Conservation (phyloP, 2,329 filamentous ascomycete species). For the Dactylellina parvicollis region DNA sequence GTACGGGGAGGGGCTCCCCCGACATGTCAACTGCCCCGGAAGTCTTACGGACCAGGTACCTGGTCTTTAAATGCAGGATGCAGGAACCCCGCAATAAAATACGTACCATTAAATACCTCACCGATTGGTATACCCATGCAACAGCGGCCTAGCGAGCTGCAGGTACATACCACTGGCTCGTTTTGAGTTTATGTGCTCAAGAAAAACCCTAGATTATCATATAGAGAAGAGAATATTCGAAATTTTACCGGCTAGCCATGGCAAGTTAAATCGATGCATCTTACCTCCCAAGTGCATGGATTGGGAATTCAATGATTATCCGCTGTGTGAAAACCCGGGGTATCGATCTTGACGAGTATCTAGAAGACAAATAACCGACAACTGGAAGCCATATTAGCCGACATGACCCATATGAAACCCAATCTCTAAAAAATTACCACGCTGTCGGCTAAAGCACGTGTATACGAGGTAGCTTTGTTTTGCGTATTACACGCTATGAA, state of each 20-base stretch:
- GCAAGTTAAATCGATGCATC: constrained; percentile 23
- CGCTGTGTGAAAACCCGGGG: background rate
- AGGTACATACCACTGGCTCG: constrained; percentile 49
- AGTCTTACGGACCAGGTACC: background rate
- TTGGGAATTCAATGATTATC: constrained; percentile 1
- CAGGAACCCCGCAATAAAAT: constrained; percentile 7
- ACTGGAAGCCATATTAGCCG: constrained; percentile 31
- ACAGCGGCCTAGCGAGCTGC: constrained; percentile 48
- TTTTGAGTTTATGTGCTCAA: constrained; percentile 41
- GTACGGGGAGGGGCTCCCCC: background rate
- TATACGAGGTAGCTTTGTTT: constrained; percentile 20
- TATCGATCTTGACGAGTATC: background rate
- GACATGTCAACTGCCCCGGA: background rate
- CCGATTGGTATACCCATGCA: background rate
- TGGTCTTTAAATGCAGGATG: background rate
- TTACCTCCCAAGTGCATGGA: background rate
- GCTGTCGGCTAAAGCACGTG: constrained; percentile 51
- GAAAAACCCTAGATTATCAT: no score
- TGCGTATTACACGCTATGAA: constrained; percentile 23
- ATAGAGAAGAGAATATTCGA: no score
- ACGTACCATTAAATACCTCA: constrained; percentile 47
- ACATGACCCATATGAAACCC: constrained; percentile 3
- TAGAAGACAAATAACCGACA: constrained; percentile 12
- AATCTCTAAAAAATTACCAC: background rate
- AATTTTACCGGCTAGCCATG: background rate